These are phyloP conservation scores for Colletotrichum godetiae DNA, from an alignment of 2,329 filamentous ascomycete genomes.

Conservation along the genomic window DNA sequence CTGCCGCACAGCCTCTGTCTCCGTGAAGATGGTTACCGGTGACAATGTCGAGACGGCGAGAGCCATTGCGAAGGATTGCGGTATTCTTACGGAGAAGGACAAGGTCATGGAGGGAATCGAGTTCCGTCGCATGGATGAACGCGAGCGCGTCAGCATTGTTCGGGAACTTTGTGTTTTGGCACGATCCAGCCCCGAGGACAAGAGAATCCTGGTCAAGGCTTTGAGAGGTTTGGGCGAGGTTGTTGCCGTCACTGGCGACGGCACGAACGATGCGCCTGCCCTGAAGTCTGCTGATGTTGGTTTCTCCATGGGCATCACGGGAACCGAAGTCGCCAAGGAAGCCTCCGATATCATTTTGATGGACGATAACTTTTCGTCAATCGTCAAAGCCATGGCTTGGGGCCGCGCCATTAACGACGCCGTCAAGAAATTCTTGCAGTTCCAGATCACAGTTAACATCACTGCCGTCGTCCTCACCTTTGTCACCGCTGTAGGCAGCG, in stretches of 20 bases:
- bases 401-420: conserved; percentile 73
- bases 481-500: conserved; percentile 77
- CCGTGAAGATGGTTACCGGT: conserved; percentile 63
- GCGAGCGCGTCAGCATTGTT: conserved; percentile 60
- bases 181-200: conserved; percentile 77
- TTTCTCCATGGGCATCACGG: conserved; percentile 76
- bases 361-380: conserved; percentile 72
- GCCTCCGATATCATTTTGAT: conserved; percentile 71
- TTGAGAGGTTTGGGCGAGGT: conserved; percentile 74
- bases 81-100: conserved; percentile 69
- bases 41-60: conserved; percentile 62
- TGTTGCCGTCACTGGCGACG: conserved; percentile 75
- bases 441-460: conserved; percentile 80
- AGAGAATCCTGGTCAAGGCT: conserved; percentile 72
- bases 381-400: conserved; percentile 72
- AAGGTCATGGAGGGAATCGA: conserved; percentile 69
- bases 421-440: conserved; percentile 73
- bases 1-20: conserved; percentile 31
- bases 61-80: conserved; percentile 58
- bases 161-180: conserved; percentile 70
- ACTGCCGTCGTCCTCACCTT: conserved; percentile 84
- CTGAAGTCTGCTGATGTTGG: conserved; percentile 75
- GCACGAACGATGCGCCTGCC: conserved; percentile 74
- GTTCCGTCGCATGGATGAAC: conserved; percentile 64
- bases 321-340: conserved; percentile 73